Percentiles rank a stretch among this genome's conserved stretches.
phyloP scores from a whole-genome alignment of 202 grass and related monocot species.

The Zizania palustris region DNA sequence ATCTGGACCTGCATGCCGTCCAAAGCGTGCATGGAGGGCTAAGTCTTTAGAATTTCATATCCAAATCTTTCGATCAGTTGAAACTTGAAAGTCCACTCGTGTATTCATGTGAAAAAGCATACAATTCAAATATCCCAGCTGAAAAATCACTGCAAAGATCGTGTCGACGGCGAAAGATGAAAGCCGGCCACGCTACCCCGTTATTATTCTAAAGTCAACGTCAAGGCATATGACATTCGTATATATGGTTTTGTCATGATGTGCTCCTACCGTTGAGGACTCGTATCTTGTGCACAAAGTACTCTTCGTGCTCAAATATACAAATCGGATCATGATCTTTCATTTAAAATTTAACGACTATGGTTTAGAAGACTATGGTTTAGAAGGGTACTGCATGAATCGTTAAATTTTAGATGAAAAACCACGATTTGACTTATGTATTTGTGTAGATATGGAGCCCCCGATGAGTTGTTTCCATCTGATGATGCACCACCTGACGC shows the following conservation, averaged over 20 bases:
- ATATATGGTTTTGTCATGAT: background rate
- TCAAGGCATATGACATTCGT: background rate
- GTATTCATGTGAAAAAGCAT: background rate
- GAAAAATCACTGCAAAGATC: background rate
- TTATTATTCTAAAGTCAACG: background rate
- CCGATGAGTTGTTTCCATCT: background rate
- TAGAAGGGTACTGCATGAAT: too few species aligned
- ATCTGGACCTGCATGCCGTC: background rate
- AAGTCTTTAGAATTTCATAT: background rate
- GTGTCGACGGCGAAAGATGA: background rate
- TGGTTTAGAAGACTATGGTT: too few species aligned
- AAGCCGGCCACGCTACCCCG: background rate
- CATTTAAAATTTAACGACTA: too few species aligned
- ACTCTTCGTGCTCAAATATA: too few species aligned
- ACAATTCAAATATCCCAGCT: background rate
- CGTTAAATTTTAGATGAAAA: too few species aligned
- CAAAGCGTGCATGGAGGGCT: background rate
- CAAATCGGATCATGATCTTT: too few species aligned
- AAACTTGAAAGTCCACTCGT: background rate
- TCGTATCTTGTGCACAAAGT: too few species aligned
- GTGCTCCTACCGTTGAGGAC: background rate
- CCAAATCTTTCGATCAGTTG: background rate
- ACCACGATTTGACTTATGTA: too few species aligned
- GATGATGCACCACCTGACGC: conserved; percentile 38
- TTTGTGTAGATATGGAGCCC: too few species aligned